Conservation (phyloP, 768 basidiomycete species). For the Boletus eberwhitei region DNA sequence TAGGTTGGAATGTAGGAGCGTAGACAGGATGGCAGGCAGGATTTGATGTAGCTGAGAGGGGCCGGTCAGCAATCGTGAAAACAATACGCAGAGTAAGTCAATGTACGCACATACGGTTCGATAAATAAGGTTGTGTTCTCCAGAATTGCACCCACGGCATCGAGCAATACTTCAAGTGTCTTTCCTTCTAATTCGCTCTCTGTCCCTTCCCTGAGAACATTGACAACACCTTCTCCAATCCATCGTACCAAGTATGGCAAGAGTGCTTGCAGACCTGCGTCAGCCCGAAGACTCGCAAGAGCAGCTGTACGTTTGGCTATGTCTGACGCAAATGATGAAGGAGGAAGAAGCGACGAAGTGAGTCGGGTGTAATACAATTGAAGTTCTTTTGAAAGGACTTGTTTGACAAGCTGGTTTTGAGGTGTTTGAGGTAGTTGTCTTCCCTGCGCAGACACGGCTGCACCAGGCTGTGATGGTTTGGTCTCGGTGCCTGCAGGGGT, state of each 20-base stretch:
- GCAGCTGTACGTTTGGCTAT: conserved; percentile 80
- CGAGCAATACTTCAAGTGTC: conserved; percentile 76
- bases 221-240: conserved; percentile 86
- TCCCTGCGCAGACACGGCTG: conserved; percentile 21
- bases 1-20: conserved; percentile 82
- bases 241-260: conserved; percentile 93
- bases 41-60: conserved; percentile 86
- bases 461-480: conserved; percentile 29
- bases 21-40: conserved; percentile 87
- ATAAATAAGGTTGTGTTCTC: conserved; percentile 88
- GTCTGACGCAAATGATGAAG: conserved; percentile 40
- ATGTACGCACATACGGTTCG: conserved; percentile 86
- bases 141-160: conserved; percentile 79
- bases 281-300: conserved; percentile 80
- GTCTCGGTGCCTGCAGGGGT: conserved; percentile 24
- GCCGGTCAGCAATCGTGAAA: not conserved
- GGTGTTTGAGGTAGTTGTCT: conserved; percentile 27
- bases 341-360: conserved; percentile 73
- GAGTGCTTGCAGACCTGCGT: conserved; percentile 88
- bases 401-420: conserved; percentile 78
- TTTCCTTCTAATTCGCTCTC: conserved; percentile 65
- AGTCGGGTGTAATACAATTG: conserved; percentile 94
- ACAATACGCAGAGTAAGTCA: not conserved
- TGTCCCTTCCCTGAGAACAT: conserved; percentile 45
- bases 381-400: conserved; percentile 88